These are phyloP conservation scores for Hydnum rufescens DNA, from an alignment of 768 basidiomycete genomes.

Conservation along the genomic window DNA sequence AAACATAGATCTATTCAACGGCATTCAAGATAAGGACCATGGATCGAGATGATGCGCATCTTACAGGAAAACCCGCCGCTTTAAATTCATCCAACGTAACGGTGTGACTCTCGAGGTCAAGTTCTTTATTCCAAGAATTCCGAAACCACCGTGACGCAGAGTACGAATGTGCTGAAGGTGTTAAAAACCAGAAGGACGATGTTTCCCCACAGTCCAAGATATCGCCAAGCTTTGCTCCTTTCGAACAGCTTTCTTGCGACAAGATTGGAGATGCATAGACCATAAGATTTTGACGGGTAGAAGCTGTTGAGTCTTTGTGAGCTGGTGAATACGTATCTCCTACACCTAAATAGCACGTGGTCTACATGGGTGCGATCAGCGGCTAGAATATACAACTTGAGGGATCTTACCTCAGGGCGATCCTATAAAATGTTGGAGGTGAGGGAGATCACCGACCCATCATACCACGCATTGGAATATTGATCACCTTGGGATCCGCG, in stretches of 20 bases:
- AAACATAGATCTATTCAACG: slow-evolving; percentile 31
- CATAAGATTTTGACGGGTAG: not conserved
- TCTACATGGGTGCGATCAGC: slow-evolving; percentile 14
- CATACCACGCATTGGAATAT: not conserved
- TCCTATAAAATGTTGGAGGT: slow-evolving; percentile 28
- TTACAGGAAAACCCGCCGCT: slow-evolving; percentile 34
- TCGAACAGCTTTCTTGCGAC: not conserved
- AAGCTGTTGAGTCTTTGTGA: slow-evolving; percentile 65
- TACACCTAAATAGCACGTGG: slow-evolving; percentile 71
- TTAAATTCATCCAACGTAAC: slow-evolving; percentile 42
- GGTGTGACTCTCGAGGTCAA: slow-evolving; percentile 58
- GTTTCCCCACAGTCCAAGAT: not conserved
- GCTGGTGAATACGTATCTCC: slow-evolving; percentile 71
- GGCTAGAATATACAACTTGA: not conserved
- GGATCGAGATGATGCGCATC: not conserved
- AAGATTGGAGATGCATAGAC: not conserved
- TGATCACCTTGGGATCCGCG: slow-evolving; percentile 29
- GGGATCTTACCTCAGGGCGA: slow-evolving; percentile 26
- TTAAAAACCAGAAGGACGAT: slow-evolving; percentile 46
- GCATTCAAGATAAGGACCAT: not conserved
- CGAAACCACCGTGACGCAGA: slow-evolving; percentile 38
- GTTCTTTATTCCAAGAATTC: slow-evolving; percentile 27
- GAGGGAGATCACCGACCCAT: not conserved
- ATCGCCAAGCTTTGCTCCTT: not conserved
- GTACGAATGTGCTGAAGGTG: slow-evolving; percentile 35